These are phyloP conservation scores for Dendrothele bispora DNA, from an alignment of 768 basidiomycete species.

Conservation along the genomic window DNA sequence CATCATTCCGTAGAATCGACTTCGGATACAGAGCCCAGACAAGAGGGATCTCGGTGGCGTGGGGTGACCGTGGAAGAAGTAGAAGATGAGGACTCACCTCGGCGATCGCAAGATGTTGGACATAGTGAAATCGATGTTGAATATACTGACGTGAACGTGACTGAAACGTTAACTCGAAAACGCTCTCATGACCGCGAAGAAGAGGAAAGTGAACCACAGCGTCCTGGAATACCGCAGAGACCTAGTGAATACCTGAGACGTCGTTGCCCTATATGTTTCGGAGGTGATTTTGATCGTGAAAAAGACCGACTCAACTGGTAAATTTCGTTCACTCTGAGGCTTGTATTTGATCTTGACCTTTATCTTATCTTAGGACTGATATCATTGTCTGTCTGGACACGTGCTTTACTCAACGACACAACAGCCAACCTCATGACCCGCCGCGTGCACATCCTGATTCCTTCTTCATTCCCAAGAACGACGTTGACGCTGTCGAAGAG, in stretches of 20 bases:
- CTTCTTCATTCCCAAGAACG: slow-evolving; percentile 18
- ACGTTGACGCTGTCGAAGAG: slow-evolving; percentile 18
- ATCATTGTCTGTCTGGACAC: slow-evolving; percentile 31
- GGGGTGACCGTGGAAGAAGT: no score
- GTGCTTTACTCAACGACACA: slow-evolving; percentile 33
- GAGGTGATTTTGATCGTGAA: slow-evolving; percentile 11
- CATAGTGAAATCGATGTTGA: no score
- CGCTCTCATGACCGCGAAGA: slow-evolving; percentile 6
- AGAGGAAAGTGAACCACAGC: neutral
- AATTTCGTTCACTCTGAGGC: no score
- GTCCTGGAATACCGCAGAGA: neutral
- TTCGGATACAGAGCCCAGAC: neutral
- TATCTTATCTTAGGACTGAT: slow-evolving; percentile 18
- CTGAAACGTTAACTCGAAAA: no score
- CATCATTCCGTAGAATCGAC: neutral
- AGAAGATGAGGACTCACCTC: neutral
- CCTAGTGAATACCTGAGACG: slow-evolving; percentile 20
- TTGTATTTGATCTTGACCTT: neutral
- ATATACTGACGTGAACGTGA: no score
- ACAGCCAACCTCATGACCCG: slow-evolving; percentile 15
- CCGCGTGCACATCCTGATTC: slow-evolving; percentile 17
- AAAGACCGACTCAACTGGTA: no score
- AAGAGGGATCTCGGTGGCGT: no score
- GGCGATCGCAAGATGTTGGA: slow-evolving; percentile 1
- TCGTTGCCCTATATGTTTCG: slow-evolving; percentile 28